Evolutionary conservation across 305 asterid genomes (phyloP), one percentile per base, ranked within the genome.

Genomic region (Fraxinus nigra): DNA sequence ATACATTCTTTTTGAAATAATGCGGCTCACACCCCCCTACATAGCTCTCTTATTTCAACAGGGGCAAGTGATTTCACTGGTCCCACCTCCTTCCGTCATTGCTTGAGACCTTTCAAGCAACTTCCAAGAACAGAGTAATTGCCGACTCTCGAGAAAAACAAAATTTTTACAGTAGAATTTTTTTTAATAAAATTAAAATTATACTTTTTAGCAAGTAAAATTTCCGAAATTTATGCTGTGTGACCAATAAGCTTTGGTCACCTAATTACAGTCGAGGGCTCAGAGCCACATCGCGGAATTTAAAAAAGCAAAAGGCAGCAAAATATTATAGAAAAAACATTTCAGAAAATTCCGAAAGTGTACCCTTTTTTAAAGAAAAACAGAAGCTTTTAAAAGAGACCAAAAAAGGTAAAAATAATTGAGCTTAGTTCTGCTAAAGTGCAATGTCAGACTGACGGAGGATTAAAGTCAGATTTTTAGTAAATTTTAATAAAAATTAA

Each of bases 321-420:
- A 10, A 5, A 1, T 11, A 22, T 11, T 13, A 30, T 35, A 35
- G 0, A 35, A 20, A 20, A 11, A 73, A 3, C 59, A 78, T 87
- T 75, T 82, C 83, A 79, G 79, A 82, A 77, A 85, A 78, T 84
- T 84, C 38, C 74, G 11, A 26, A 26, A 10, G 16, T 11, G 35
- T 67, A 33, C 74, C 74, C 74, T 3, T 9, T 67, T 65, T 26
- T 26, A 26, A 67, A 30, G 35, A 67, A 67, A 65, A 67, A 28
- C 34, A 28, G 32, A 26, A 28, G 8, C 18, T 67, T 67, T 67
- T 13, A 67, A 67, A 65, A 22, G 63, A 16, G 63, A 40, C 6
- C 4, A 40, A 26, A 8, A 5, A 82, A 87, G 81, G 88, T 82
- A 85, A 82, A 85, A 78, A 85, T 80, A 78, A 87, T 87, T 80